Evolutionary conservation across 139 green algal species (phyloP).

Genomic region (Spirogloea muscicola): DNA sequence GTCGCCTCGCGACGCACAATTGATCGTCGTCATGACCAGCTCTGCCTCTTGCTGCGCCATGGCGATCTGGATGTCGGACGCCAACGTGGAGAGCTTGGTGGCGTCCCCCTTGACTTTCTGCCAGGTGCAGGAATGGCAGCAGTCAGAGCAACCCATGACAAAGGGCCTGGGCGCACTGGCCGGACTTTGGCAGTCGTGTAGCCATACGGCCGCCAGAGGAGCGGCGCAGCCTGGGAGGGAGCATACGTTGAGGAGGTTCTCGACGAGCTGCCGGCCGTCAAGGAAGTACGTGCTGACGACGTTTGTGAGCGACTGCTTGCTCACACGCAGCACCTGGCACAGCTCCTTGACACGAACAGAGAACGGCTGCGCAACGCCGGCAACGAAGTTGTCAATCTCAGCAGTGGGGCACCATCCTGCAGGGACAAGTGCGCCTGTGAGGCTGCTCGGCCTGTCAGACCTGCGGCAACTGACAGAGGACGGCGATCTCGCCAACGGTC

Average conservation of each 20-base stretch:
- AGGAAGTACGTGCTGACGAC: constrained; percentile 25
- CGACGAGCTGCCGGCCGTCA: constrained; percentile 18
- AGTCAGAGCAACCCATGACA: not conserved
- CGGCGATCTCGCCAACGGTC: constrained; percentile 13
- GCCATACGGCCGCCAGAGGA: not conserved
- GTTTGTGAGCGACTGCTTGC: constrained; percentile 8
- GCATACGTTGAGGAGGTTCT: constrained; percentile 36
- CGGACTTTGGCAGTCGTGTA: not conserved
- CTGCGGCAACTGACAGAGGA: constrained; percentile 39
- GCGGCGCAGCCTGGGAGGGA: not conserved
- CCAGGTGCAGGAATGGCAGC: not conserved
- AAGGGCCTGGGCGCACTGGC: not conserved
- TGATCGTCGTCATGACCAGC: constrained; percentile 22
- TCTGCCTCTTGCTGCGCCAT: constrained; percentile 23
- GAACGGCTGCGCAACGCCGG: constrained; percentile 35
- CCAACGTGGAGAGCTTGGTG: not conserved
- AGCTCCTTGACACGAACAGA: constrained; percentile 11
- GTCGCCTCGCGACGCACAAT: constrained; percentile 17
- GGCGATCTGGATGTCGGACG: not conserved
- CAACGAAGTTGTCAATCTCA: too few relatives aligned
- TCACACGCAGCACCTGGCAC: constrained; percentile 22
- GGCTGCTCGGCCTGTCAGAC: too few relatives aligned
- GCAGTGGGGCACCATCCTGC: too few relatives aligned
- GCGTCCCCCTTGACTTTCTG: constrained; percentile 24
- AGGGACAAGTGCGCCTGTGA: too few relatives aligned